phyloP scores from a whole-genome alignment of 148 eudicot species.

The Rhododendron mucronatum region DNA sequence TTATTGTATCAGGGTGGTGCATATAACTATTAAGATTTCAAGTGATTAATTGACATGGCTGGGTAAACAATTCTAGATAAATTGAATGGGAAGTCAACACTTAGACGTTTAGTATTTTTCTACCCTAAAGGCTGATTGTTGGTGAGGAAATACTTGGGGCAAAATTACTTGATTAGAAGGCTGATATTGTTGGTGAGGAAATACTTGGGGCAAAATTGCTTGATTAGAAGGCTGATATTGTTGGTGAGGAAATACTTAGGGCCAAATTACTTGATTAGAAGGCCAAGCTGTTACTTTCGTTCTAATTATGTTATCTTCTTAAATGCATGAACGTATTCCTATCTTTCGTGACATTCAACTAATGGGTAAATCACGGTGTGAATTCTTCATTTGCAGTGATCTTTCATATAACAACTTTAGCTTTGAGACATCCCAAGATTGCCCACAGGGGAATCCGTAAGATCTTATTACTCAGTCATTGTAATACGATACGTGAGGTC shows the following conservation, averaged over 20 bases:
- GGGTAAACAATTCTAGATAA: background rate
- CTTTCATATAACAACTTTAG: slow-evolving; percentile 24
- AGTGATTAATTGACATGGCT: background rate
- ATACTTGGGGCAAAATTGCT: background rate
- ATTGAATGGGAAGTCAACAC: background rate
- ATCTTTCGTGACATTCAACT: background rate
- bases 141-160: background rate
- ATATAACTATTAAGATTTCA: background rate
- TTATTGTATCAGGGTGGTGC: no score
- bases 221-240: background rate
- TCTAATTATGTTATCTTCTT: background rate
- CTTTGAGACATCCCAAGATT: background rate
- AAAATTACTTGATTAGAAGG: background rate
- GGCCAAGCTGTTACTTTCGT: background rate
- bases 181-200: background rate
- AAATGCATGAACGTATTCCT: background rate
- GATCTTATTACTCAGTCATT: background rate
- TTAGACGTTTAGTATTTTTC: background rate
- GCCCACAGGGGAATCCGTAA: slow-evolving; percentile 10
- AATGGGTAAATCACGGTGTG: background rate
- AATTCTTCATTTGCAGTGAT: slow-evolving; percentile 17
- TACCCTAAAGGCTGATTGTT: background rate
- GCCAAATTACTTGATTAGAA: background rate
- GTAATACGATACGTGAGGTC: background rate
- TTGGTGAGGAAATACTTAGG: background rate